Conservation (phyloP, 768 basidiomycete species). For the Pilatotrama ljubarskyi region DNA sequence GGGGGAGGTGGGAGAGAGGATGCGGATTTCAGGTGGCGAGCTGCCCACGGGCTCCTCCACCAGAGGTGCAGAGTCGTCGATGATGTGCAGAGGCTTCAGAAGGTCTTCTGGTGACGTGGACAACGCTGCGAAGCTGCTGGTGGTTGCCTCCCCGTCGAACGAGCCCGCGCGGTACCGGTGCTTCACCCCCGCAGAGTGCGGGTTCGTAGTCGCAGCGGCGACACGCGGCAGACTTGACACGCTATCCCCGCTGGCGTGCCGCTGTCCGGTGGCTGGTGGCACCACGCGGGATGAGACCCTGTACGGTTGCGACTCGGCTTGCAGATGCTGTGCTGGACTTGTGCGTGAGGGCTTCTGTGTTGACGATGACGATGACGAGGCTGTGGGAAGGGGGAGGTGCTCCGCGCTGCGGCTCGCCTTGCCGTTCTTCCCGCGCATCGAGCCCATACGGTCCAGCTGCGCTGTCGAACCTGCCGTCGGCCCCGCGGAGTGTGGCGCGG, state of each 20-base stretch:
- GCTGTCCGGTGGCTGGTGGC: slow-evolving; percentile 9
- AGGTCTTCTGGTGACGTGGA: not conserved
- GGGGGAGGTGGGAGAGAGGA: slow-evolving; percentile 34
- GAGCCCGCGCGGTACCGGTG: slow-evolving; percentile 23
- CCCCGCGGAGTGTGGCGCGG: slow-evolving; percentile 30
- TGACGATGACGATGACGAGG: slow-evolving; percentile 42
- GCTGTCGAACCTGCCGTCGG: slow-evolving; percentile 15
- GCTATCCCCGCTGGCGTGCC: slow-evolving; percentile 35
- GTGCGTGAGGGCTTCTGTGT: slow-evolving; percentile 17
- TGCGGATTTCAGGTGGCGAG: slow-evolving; percentile 24
- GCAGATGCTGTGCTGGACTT: slow-evolving; percentile 3
- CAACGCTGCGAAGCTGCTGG: slow-evolving; percentile 5
- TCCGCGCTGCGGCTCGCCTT: slow-evolving; percentile 72
- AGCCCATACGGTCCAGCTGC: slow-evolving; percentile 38
- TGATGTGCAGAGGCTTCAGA: slow-evolving; percentile 4
- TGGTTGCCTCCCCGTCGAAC: slow-evolving; percentile 19
- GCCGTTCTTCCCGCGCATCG: slow-evolving; percentile 37
- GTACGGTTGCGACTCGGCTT: not conserved
- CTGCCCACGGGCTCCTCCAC: slow-evolving; percentile 19
- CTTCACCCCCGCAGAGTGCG: not conserved
- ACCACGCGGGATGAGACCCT: slow-evolving; percentile 5
- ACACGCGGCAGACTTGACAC: slow-evolving; percentile 30
- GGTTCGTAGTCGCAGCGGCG: slow-evolving; percentile 15
- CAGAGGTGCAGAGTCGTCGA: slow-evolving; percentile 22
- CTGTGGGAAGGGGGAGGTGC: slow-evolving; percentile 44